Percentiles rank a stretch among this genome's conserved stretches.
Conservation (phyloP, 257 asterid species). For the Scutellaria minor region DNA sequence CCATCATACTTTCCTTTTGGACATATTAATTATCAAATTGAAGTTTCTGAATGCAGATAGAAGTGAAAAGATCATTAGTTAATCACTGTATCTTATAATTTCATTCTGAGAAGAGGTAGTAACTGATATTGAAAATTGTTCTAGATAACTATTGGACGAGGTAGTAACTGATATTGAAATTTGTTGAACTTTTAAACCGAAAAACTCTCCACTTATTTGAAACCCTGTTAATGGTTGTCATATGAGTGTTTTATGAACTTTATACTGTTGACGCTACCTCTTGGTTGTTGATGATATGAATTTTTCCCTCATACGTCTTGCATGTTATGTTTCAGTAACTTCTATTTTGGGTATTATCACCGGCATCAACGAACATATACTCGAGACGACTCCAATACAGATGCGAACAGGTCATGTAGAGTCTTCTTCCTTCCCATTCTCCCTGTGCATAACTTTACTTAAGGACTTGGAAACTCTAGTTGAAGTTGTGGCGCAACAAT, state of each 20-base stretch:
- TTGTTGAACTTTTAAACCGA: too few species aligned
- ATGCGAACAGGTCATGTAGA: conserved; percentile 45
- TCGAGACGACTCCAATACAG: conserved; percentile 58
- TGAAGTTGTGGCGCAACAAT: conserved; percentile 90
- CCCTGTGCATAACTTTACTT: conserved; percentile 85
- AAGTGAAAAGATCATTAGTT: neutral
- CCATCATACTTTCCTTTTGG: conserved; percentile 1
- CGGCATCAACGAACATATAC: conserved; percentile 80
- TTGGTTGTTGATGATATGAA: conserved; percentile 15
- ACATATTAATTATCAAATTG: neutral
- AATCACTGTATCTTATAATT: neutral
- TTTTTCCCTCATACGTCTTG: conserved; percentile 12
- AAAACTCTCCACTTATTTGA: too few species aligned
- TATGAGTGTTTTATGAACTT: too few species aligned
- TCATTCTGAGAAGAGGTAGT: too few species aligned
- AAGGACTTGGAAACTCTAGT: conserved; percentile 96
- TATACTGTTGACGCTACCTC: too few species aligned
- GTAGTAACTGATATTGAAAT: too few species aligned
- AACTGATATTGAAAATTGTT: too few species aligned
- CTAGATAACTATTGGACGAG: too few species aligned
- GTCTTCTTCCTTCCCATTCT: conserved; percentile 70
- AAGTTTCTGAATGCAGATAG: too few species aligned
- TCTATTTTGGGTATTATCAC: conserved; percentile 83
- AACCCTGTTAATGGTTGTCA: too few species aligned
- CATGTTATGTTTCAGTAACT: conserved; percentile 62